Evolutionary conservation across 2,329 filamentous ascomycete species (phyloP).

Genomic region (Colletotrichum magnum): DNA sequence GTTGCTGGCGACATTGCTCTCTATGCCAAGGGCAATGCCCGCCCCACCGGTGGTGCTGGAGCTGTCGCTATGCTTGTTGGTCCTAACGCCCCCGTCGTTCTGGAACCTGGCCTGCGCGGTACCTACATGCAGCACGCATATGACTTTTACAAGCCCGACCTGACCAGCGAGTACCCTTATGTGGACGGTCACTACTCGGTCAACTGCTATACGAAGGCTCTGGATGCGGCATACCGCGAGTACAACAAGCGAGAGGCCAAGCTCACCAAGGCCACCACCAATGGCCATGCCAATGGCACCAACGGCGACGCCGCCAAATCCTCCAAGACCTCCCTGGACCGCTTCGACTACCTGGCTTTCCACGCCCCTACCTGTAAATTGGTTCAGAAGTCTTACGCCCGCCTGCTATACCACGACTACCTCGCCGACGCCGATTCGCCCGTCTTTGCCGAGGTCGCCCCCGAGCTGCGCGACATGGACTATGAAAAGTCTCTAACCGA

Average conservation of each 20-base stretch:
- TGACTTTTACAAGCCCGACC: slow-evolving; percentile 92
- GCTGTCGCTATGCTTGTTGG: slow-evolving; percentile 85
- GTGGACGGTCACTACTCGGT: slow-evolving; percentile 88
- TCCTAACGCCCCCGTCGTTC: slow-evolving; percentile 81
- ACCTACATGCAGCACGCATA: slow-evolving; percentile 88
- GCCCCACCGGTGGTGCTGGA: slow-evolving; percentile 85
- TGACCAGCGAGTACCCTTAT: slow-evolving; percentile 88
- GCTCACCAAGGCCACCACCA: slow-evolving; percentile 66
- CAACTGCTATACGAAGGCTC: slow-evolving; percentile 85
- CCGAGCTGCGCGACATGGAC: slow-evolving; percentile 82
- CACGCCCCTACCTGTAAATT: slow-evolving; percentile 91
- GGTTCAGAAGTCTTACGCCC: slow-evolving; percentile 87
- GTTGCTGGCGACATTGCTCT: slow-evolving; percentile 87
- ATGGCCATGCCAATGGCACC: slow-evolving; percentile 63
- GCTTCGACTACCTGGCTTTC: slow-evolving; percentile 88
- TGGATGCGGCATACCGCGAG: slow-evolving; percentile 85
- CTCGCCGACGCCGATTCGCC: slow-evolving; percentile 76
- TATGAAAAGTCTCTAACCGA: slow-evolving; percentile 85
- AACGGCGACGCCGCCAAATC: slow-evolving; percentile 47
- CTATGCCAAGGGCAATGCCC: slow-evolving; percentile 86
- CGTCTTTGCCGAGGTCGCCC: slow-evolving; percentile 80
- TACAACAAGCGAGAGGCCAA: slow-evolving; percentile 82
- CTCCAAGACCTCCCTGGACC: slow-evolving; percentile 77
- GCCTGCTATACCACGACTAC: slow-evolving; percentile 89
- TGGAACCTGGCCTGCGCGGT: slow-evolving; percentile 84